Percentiles rank a stretch among this genome's conserved stretches.
Conservation (phyloP, 2,329 filamentous ascomycete genomes). For the Cadophora malorum region DNA sequence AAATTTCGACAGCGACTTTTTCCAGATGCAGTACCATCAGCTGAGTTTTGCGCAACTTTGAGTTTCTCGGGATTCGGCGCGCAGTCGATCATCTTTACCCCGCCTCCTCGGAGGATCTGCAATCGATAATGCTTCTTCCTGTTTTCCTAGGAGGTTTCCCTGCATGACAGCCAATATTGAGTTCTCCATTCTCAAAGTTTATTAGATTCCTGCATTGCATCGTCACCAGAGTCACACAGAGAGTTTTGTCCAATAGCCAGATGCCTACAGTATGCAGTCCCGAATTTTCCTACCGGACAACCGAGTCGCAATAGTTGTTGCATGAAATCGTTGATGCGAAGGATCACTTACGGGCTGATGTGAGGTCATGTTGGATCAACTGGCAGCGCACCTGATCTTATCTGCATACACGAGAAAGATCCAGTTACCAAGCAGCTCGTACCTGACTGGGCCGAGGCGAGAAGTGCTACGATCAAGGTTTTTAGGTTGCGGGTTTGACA, state of each 20-base stretch:
- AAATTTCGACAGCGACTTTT: background rate
- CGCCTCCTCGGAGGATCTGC: conserved; percentile 1
- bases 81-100: background rate
- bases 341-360: conserved; percentile 10
- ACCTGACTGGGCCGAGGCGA: background rate
- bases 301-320: background rate
- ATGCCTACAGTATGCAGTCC: background rate
- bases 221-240: background rate
- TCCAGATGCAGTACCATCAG: background rate
- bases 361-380: conserved; percentile 7
- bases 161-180: conserved; percentile 5
- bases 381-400: conserved; percentile 2
- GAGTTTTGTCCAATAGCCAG: background rate
- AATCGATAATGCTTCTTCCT: background rate
- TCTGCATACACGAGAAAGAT: conserved; percentile 8
- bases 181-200: conserved; percentile 5
- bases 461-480: background rate
- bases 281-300: background rate
- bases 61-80: background rate
- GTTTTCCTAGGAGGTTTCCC: background rate
- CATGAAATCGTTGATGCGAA: conserved; percentile 2
- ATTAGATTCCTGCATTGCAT: conserved; percentile 9
- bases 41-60: background rate
- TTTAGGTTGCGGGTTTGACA: background rate
- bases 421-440: background rate